Conservation (phyloP, 2,329 filamentous ascomycete genomes). For the Fusarium tanahbumbuense region DNA sequence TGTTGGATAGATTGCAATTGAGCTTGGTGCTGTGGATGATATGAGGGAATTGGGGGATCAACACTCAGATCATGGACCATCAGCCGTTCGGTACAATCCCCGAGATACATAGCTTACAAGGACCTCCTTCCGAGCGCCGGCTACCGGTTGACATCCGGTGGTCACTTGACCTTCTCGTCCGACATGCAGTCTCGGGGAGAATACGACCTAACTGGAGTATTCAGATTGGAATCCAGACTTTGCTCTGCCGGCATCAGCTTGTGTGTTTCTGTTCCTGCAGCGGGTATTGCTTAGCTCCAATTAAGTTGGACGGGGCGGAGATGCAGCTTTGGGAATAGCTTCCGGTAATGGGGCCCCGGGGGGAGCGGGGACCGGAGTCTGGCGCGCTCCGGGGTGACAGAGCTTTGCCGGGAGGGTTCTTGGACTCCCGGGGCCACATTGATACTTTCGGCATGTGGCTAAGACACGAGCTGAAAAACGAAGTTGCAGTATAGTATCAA, state of each 20-base stretch:
- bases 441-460: too few species aligned
- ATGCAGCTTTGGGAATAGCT: slow-evolving; percentile 27
- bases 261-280: slow-evolving; percentile 13
- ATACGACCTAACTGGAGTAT: neutral
- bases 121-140: neutral
- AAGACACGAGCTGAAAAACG: too few species aligned
- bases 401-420: too few species aligned
- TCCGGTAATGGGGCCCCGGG: slow-evolving; percentile 11
- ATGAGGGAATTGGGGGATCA: neutral
- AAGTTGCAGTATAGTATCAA: too few species aligned
- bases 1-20: neutral
- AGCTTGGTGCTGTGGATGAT: neutral
- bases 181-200: neutral
- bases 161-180: slow-evolving; percentile 6
- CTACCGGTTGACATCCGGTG: slow-evolving; percentile 8
- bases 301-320: slow-evolving; percentile 6
- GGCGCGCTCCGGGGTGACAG: too few species aligned
- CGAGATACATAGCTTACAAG: neutral
- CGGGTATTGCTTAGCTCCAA: neutral
- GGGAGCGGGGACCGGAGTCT: slow-evolving; percentile 7
- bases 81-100: neutral
- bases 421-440: too few species aligned
- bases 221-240: neutral
- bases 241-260: neutral
- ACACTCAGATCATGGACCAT: neutral